Base-by-base conservation (phyloP, 805 yeast genomes). In the Spathaspora arborariae region DNA sequence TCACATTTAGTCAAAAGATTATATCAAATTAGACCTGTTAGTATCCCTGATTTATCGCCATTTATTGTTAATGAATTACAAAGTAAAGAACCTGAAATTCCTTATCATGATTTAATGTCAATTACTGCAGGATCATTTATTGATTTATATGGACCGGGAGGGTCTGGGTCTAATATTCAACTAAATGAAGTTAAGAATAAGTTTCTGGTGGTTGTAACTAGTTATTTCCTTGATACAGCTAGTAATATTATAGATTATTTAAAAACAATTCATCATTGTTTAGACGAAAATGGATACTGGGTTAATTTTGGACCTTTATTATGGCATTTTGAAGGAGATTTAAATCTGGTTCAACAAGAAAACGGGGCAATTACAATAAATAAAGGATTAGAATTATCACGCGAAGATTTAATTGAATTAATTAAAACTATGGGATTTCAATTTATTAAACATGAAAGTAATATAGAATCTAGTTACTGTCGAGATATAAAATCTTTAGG, bases 91-190 rank as follows among this genome's bases (percentile, higher is more conserved):
- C 79, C 80, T 0, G 45, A 52, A 0, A 68, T 79, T 1, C 72
- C 74, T 0, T 73, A 72, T 30, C 68, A 59, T 11, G 81, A 80
- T 5, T 60, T 80, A 40, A 79, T 86, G 85, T 78, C 87, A 0
- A 84, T 85, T 76, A 75, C 81, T 1, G 81, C 89, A 0, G 94
- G 94, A 0, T 81, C 87, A 0, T 86, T 86, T 58, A 73, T 75
- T 3, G 90, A 84, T 50, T 63, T 84, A 15, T 84, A 82, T 58
- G 87, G 88, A 0, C 81, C 84, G 4, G 43, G 16, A n/a, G 8
- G 5, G 3, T 58, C 74, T 2, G 73, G 68, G 50, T 58, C 74
- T 2, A 52, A 55, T 8, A 78, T 72, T 45, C 64, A 60, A 1
- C 79, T 80, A 54, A 61, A 85, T 22, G 27, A 24, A 1, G 51